Evolutionary conservation across 208 protist genomes (phyloP).

Genomic region (Trypanosoma theileri): DNA sequence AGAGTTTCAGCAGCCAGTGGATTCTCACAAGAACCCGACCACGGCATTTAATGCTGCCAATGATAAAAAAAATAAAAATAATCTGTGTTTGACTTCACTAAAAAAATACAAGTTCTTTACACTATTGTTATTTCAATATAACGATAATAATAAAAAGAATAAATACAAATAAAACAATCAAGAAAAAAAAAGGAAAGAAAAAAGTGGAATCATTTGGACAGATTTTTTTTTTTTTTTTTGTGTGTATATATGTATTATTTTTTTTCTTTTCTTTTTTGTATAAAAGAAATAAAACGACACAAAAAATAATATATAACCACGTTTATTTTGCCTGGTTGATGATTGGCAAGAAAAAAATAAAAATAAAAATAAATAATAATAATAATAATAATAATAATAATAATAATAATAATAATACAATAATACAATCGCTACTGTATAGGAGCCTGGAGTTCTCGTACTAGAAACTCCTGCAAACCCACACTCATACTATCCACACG

Average conservation of each 20-base stretch:
- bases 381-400: conserved; percentile 14
- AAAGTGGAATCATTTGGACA: not conserved
- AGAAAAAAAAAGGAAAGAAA: not conserved
- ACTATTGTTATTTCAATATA: not conserved
- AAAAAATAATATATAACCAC: too few relatives aligned
- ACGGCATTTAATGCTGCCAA: not conserved
- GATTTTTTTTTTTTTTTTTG: too few relatives aligned
- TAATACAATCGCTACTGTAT: conserved; percentile 3
- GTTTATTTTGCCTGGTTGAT: too few relatives aligned
- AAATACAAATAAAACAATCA: conserved; percentile 1
- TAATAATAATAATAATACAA: not conserved
- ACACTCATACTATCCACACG: not conserved
- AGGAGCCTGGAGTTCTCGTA: conserved; percentile 11
- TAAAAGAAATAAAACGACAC: not conserved
- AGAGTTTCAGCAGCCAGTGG: not conserved
- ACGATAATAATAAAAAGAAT: not conserved
- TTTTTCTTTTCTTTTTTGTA: too few relatives aligned
- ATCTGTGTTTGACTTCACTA: not conserved
- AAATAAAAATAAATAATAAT: not conserved
- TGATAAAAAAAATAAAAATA: not conserved
- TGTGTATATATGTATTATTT: too few relatives aligned
- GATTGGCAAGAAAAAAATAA: not conserved
- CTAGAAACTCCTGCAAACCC: conserved; percentile 21
- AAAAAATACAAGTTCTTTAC: too few relatives aligned
- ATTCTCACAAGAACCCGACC: not conserved